These are phyloP conservation scores for Sugiyamaella japonica DNA, from an alignment of 1,139 yeast genomes.

Conservation along the genomic window DNA sequence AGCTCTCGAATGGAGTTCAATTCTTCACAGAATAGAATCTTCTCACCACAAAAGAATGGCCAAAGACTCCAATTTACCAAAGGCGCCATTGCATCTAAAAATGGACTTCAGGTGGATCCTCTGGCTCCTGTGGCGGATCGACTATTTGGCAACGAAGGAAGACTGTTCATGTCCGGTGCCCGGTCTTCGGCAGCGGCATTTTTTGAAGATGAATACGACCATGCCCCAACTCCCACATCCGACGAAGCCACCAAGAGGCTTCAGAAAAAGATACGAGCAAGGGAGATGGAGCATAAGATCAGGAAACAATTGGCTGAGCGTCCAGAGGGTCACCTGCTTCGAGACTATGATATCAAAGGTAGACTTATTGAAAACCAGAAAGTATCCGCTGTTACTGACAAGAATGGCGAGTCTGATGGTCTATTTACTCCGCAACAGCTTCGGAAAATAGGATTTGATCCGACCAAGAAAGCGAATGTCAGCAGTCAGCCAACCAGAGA, in stretches of 20 bases:
- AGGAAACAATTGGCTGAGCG: conserved; percentile 36
- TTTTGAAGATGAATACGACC: conserved; percentile 30
- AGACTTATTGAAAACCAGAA: conserved; percentile 36
- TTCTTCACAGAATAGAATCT: conserved; percentile 33
- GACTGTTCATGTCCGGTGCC: conserved; percentile 21
- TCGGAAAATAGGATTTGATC: conserved; percentile 40
- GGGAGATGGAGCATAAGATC: conserved; percentile 33
- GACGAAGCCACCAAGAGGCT: conserved; percentile 12
- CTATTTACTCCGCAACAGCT: conserved; percentile 36
- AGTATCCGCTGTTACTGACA: conserved; percentile 16
- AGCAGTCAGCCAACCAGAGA: conserved; percentile 1
- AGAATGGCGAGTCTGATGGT: conserved; percentile 18
- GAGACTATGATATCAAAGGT: conserved; percentile 34
- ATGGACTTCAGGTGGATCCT: conserved; percentile 23
- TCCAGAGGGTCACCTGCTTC: conserved; percentile 35
- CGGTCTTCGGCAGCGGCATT: conserved; percentile 15
- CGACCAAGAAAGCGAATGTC: conserved; percentile 27
- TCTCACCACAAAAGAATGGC: conserved; percentile 36
- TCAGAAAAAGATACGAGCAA: conserved; percentile 17
- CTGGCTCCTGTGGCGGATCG: conserved; percentile 9
- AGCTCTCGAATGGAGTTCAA: conserved; percentile 68
- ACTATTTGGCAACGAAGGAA: conserved; percentile 29
- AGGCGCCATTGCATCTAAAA: conserved; percentile 37
- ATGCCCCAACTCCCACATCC: conserved; percentile 15
- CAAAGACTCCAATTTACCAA: conserved; percentile 38